Conservation (phyloP, 208 protist species). For the Leptomonas pyrrhocoris region DNA sequence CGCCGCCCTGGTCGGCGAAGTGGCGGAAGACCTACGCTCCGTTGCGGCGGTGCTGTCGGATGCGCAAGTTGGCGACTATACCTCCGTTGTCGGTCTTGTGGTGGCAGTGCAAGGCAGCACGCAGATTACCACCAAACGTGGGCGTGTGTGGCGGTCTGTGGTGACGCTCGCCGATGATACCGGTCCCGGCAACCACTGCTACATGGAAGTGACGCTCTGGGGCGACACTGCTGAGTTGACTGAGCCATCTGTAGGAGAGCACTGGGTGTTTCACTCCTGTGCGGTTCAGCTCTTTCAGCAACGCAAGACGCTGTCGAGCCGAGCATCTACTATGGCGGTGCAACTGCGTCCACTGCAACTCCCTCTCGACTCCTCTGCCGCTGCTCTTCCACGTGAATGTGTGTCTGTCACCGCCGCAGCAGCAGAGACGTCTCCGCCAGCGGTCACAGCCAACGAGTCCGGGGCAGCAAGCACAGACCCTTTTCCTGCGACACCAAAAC, state of each 20-base stretch:
- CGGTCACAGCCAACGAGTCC: neutral
- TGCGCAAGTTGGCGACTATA: constrained; percentile 45
- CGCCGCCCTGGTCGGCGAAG: constrained; percentile 39
- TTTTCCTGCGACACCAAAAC: neutral
- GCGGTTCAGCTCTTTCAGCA: constrained; percentile 64
- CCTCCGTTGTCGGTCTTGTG: constrained; percentile 57
- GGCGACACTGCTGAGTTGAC: constrained; percentile 48
- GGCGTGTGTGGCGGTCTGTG: constrained; percentile 51
- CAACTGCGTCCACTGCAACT: constrained; percentile 1
- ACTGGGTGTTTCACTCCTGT: constrained; percentile 62
- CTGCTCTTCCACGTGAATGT: too few species aligned
- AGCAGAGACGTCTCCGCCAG: neutral
- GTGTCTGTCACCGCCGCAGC: too few species aligned
- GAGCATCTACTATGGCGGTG: constrained; percentile 34
- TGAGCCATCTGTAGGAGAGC: constrained; percentile 36
- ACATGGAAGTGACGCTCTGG: constrained; percentile 77
- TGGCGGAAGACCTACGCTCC: constrained; percentile 19
- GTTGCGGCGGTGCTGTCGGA: constrained; percentile 41
- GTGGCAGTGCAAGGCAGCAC: constrained; percentile 14
- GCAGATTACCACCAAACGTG: constrained; percentile 60
- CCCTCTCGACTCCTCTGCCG: neutral
- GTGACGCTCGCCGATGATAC: constrained; percentile 47
- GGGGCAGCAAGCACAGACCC: neutral
- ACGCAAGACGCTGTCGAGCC: constrained; percentile 52
- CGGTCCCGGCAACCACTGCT: neutral